Evolutionary conservation across 768 basidiomycete genomes (phyloP).

Genomic region (Mycena haematopus): DNA sequence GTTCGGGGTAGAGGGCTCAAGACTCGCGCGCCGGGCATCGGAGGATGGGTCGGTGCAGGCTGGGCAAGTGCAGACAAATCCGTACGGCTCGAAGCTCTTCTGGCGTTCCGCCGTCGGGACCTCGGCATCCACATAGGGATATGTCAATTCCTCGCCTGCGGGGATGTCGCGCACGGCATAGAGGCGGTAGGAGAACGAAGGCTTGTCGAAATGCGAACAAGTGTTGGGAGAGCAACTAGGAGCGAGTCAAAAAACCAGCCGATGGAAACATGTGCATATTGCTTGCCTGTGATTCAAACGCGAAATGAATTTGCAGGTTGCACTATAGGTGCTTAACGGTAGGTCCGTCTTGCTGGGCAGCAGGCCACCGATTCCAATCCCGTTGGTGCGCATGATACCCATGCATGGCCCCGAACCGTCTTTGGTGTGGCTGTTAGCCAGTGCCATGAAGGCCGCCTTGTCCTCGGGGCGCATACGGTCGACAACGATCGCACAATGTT

Average conservation of each 20-base stretch:
- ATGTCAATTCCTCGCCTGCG: conserved; percentile 42
- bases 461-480: conserved; percentile 32
- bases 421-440: conserved; percentile 36
- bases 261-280: conserved; percentile 2
- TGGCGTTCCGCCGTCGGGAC: conserved; percentile 35
- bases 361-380: conserved; percentile 32
- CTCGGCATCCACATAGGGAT: conserved; percentile 33
- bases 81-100: conserved; percentile 36
- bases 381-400: conserved; percentile 40
- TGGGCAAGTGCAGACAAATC: conserved; percentile 40
- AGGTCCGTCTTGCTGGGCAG: conserved; percentile 14
- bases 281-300: conserved; percentile 46
- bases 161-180: conserved; percentile 38
- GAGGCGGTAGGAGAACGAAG: conserved; percentile 38
- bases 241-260: background rate
- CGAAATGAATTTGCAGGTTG: conserved; percentile 37
- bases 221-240: conserved; percentile 34
- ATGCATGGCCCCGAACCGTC: conserved; percentile 42
- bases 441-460: conserved; percentile 33
- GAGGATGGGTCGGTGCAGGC: conserved; percentile 35
- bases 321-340: conserved; percentile 32
- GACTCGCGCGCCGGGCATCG: conserved; percentile 13
- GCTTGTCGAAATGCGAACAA: conserved; percentile 30
- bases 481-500: conserved; percentile 7
- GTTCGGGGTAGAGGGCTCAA: conserved; percentile 34